Evolutionary conservation across 305 asterid species (phyloP).

Genomic region (Ajuga reptans): DNA sequence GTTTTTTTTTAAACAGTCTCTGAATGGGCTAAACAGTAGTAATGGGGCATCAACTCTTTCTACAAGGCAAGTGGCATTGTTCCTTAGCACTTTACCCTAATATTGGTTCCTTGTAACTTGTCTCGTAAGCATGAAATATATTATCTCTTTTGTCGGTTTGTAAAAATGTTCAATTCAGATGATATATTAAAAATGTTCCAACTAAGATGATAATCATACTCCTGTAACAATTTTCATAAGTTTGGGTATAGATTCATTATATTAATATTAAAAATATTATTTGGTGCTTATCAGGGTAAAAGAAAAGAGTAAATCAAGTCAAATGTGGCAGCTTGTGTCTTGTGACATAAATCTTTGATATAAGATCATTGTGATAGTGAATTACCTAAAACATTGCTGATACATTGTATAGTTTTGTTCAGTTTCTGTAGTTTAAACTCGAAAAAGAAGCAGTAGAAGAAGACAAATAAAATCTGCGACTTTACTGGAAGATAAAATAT

Average conservation of each 20-base stretch:
- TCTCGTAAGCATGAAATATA: background rate
- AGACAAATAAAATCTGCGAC: too few relatives aligned
- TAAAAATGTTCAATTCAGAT: background rate
- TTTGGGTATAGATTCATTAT: background rate
- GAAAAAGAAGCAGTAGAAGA: background rate
- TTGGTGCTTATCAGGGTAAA: background rate
- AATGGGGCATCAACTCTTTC: constrained; percentile 34
- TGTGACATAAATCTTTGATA: background rate
- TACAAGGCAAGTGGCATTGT: constrained; percentile 41
- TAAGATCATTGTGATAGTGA: background rate
- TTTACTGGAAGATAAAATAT: background rate
- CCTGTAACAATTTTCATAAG: background rate
- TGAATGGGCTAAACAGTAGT: constrained; percentile 27
- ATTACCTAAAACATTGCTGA: background rate
- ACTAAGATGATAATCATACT: background rate
- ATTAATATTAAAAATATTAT: background rate
- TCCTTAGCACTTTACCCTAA: constrained; percentile 2
- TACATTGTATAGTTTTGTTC: background rate
- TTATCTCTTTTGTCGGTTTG: background rate
- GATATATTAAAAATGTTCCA: background rate
- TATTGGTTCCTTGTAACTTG: constrained; percentile 5
- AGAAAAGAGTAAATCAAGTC: background rate
- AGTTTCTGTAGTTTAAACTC: background rate
- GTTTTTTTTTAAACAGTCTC: constrained; percentile 43
- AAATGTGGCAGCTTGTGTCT: background rate